These are phyloP conservation scores for Talaromyces atroroseus DNA, from an alignment of 2,329 filamentous ascomycete species.

Conservation along the genomic window DNA sequence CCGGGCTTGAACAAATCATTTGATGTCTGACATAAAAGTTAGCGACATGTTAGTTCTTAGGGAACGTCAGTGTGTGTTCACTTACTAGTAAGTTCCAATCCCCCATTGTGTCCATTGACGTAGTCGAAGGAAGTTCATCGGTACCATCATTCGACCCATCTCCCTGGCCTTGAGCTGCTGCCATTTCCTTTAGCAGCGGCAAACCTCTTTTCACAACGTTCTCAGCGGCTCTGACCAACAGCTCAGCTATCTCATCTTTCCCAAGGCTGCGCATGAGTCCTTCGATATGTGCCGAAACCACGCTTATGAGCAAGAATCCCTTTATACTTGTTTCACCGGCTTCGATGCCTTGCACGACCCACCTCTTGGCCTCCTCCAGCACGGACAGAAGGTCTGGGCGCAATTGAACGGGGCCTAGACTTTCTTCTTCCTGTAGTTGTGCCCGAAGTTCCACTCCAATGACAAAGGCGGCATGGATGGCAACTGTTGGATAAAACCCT, in stretches of 20 bases:
- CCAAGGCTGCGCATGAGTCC: slow-evolving; percentile 34
- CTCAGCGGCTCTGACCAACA: slow-evolving; percentile 36
- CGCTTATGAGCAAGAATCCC: slow-evolving; percentile 41
- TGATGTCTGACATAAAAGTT: slow-evolving; percentile 8
- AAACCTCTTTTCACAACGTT: slow-evolving; percentile 24
- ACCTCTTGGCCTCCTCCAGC: slow-evolving; percentile 39
- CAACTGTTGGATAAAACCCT: slow-evolving; percentile 20
- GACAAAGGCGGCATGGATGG: slow-evolving; percentile 19
- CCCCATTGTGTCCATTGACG: background rate
- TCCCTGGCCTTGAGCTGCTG: slow-evolving; percentile 12
- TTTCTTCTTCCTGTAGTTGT: slow-evolving; percentile 24
- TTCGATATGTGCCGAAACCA: slow-evolving; percentile 41
- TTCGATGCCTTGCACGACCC: slow-evolving; percentile 38
- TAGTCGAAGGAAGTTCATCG: background rate
- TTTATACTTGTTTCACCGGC: slow-evolving; percentile 54
- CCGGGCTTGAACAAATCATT: slow-evolving; percentile 22
- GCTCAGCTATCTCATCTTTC: slow-evolving; percentile 28
- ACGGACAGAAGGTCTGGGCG: slow-evolving; percentile 24
- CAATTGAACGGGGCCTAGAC: slow-evolving; percentile 21
- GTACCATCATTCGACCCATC: background rate
- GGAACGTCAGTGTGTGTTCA: background rate
- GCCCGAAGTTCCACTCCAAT: slow-evolving; percentile 23
- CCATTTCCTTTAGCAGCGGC: slow-evolving; percentile 21
- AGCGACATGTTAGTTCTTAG: background rate
- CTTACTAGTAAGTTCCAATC: slow-evolving; percentile 9